These are phyloP conservation scores for Psilocybe tampanensis DNA, from an alignment of 768 basidiomycete genomes.

Conservation along the genomic window DNA sequence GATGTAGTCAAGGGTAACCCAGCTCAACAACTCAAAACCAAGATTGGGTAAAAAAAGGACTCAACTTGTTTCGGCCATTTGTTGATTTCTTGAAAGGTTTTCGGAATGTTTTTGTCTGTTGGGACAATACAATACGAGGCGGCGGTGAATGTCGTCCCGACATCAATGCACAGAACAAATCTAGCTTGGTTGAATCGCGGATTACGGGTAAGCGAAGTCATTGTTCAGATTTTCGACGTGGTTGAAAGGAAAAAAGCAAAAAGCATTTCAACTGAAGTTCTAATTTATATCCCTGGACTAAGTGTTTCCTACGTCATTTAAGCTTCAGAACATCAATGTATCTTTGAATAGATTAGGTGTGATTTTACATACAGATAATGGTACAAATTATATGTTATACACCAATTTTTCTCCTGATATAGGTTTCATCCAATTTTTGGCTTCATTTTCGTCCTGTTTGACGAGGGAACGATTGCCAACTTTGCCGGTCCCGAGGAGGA, in stretches of 20 bases:
- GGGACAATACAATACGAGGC: not conserved
- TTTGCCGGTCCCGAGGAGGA: slow-evolving; percentile 30
- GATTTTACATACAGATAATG: not conserved
- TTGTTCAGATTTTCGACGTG: not conserved
- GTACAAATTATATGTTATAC: slow-evolving; percentile 20
- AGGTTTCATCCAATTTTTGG: slow-evolving; percentile 25
- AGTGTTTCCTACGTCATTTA: not conserved
- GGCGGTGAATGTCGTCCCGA: not conserved
- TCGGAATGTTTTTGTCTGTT: not conserved
- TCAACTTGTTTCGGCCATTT: slow-evolving; percentile 16
- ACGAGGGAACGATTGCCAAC: slow-evolving; percentile 21
- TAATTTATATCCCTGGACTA: not conserved
- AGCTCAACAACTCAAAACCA: not conserved
- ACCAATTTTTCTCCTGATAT: slow-evolving; percentile 36
- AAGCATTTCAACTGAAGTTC: not conserved
- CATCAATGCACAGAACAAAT: not conserved
- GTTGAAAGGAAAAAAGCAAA: not conserved
- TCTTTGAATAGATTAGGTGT: not conserved
- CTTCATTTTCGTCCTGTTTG: not conserved
- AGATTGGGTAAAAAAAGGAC: not conserved
- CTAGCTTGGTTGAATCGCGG: not conserved
- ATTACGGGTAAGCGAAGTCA: not conserved
- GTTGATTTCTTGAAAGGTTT: slow-evolving; percentile 7
- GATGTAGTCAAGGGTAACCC: not conserved
- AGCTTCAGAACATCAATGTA: not conserved